phyloP scores from a whole-genome alignment of 257 asterid genomes.

The Primulina eburnea region DNA sequence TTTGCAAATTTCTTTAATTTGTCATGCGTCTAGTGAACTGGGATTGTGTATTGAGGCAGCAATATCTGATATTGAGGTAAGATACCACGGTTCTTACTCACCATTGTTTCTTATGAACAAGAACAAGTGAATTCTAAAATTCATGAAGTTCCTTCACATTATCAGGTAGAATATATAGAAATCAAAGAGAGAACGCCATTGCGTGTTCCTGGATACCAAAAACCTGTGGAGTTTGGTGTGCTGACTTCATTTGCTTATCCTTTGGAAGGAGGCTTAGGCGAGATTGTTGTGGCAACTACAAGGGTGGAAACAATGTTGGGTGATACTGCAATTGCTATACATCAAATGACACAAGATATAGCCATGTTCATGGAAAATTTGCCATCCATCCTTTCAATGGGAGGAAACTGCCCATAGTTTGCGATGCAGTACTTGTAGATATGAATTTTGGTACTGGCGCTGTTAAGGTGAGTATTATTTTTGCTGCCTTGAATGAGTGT shows the following conservation, averaged over 20 bases:
- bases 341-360: constrained; percentile 79
- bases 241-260: constrained; percentile 95
- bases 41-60: constrained; percentile 91
- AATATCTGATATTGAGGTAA: constrained; percentile 94
- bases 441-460: constrained; percentile 97
- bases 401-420: constrained; percentile 82
- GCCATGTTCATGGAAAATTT: constrained; percentile 74
- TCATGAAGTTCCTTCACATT: constrained; percentile 28
- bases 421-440: constrained; percentile 83
- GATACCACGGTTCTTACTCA: constrained; percentile 14
- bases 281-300: constrained; percentile 95
- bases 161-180: constrained; percentile 76
- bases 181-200: constrained; percentile 68
- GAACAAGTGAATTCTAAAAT: constrained; percentile 7
- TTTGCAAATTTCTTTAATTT: no score
- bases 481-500: constrained; percentile 18
- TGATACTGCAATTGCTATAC: constrained; percentile 93
- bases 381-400: constrained; percentile 90
- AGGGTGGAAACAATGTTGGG: constrained; percentile 97
- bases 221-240: constrained; percentile 89
- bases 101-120: constrained; percentile 10
- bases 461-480: constrained; percentile 61
- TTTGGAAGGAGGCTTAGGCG: constrained; percentile 76
- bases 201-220: constrained; percentile 70
- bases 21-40: constrained; percentile 72